Conservation (phyloP, 2,329 filamentous ascomycete genomes). For the Ascochyta fabae region DNA sequence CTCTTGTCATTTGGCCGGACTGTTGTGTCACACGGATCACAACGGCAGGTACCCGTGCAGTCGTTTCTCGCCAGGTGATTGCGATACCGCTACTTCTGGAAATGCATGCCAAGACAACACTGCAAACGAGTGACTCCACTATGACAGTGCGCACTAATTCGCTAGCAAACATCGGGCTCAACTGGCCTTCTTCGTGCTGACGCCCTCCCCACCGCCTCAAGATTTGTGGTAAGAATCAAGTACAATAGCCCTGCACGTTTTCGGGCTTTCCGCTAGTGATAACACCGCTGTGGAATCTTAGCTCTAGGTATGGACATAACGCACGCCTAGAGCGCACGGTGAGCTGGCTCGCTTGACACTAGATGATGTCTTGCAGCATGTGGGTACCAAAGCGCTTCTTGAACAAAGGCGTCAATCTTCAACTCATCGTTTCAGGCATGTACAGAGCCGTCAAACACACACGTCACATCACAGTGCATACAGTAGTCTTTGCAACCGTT, state of each 20-base stretch:
- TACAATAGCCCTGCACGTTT: neutral
- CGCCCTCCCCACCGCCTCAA: conserved; percentile 12
- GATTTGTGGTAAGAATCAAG: conserved; percentile 4
- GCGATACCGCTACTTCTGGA: conserved; percentile 12
- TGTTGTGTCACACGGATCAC: neutral
- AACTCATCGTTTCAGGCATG: neutral
- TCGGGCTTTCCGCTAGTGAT: conserved; percentile 5
- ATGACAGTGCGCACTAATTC: conserved; percentile 20
- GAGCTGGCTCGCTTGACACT: conserved; percentile 21
- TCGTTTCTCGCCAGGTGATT: conserved; percentile 23
- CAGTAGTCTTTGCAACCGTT: neutral
- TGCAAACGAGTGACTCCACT: conserved; percentile 20
- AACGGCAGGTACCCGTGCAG: conserved; percentile 27
- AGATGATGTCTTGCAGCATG: conserved; percentile 21
- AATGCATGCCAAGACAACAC: conserved; percentile 21
- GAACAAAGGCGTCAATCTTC: conserved; percentile 6
- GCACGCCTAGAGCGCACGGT: conserved; percentile 16
- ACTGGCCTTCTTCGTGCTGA: conserved; percentile 6
- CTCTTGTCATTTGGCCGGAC: conserved; percentile 1
- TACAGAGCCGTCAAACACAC: neutral
- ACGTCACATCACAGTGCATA: conserved; percentile 1
- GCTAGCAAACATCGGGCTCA: conserved; percentile 16
- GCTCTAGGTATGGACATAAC: conserved; percentile 1
- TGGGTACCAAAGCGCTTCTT: conserved; percentile 15
- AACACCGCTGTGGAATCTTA: conserved; percentile 1